These are phyloP conservation scores for Fraxinus greggii DNA, from an alignment of 305 asterid genomes.

Conservation along the genomic window DNA sequence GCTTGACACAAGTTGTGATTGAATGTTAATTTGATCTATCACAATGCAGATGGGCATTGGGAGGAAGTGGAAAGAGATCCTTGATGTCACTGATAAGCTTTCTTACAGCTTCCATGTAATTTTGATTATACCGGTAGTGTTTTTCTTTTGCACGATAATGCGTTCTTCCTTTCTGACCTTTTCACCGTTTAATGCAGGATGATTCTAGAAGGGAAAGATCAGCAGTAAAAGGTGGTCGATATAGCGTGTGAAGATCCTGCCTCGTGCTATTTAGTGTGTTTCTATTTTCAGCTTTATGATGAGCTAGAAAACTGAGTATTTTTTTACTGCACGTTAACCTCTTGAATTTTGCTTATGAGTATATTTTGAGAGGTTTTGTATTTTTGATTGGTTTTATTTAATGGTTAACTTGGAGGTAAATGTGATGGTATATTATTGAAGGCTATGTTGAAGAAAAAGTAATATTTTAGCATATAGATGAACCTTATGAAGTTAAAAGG, in stretches of 20 bases:
- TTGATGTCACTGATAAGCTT: slow-evolving; percentile 67
- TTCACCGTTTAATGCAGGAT: slow-evolving; percentile 49
- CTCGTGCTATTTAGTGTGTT: slow-evolving; percentile 2
- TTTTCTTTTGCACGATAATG: neutral
- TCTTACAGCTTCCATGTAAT: slow-evolving; percentile 70
- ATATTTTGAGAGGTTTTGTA: neutral
- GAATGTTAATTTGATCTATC: slow-evolving; percentile 2
- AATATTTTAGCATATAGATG: neutral
- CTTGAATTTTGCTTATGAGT: slow-evolving; percentile 19
- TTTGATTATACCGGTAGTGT: neutral
- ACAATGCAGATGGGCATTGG: slow-evolving; percentile 84
- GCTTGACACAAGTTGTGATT: neutral
- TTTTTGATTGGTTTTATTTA: neutral
- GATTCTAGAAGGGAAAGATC: slow-evolving; percentile 70
- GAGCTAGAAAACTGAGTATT: neutral
- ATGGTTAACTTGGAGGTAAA: neutral
- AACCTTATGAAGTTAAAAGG: neutral
- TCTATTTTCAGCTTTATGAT: neutral
- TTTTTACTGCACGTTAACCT: neutral
- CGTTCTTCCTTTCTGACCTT: neutral
- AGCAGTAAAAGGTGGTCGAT: slow-evolving; percentile 36
- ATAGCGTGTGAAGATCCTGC: slow-evolving; percentile 43
- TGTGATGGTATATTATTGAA: neutral
- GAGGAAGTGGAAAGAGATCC: slow-evolving; percentile 90
- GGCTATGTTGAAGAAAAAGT: neutral